Evolutionary conservation across 345 rosid species (phyloP), one percentile per base, ranked within the genome.

Genomic region (Eucalyptus marginata): DNA sequence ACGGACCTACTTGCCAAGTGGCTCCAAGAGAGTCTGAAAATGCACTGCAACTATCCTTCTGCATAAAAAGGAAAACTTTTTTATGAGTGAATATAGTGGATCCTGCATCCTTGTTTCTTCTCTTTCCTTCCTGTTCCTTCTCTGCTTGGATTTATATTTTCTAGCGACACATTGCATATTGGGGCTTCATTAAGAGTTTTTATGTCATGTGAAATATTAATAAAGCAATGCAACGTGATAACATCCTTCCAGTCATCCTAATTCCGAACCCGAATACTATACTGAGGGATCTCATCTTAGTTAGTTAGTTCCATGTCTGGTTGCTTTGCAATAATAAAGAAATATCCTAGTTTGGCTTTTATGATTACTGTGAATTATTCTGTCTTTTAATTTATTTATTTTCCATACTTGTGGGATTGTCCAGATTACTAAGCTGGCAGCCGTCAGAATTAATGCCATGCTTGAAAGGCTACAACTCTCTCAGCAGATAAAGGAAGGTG

Each of bases 401-500:
- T 76, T 76, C 47, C 84, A 40, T 76, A 10, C 47, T 20, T 76
- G 84, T 76, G 84, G 29, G 29, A 76, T 40, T 76, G 47, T 76
- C 29, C 92, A 97, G 99, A 97, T 97, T 84, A 95, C 93, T 88
- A 97, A 96, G 93, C 87, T 97, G 90, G 98, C 98, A 87, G 99
- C 98, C 14, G 96, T 97, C 88, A 93, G 99, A 93, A 95, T 95
- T 89, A 95, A 94, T 80, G 95, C 96, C 66, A 97, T 97, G 96
- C 95, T 96, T 90, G 98, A 97, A 89, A 93, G 98, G 93, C 92
- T 97, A 80, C 98, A 97, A 87, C 94, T 92, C 80, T 93, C 97
- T 9, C 97, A 94, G 92, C 96, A 94, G 93, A 94, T 93, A 88
- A 94, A 95, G 90, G 97, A 96, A 95, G 93, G 91, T 88, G 93